phyloP scores from a whole-genome alignment of 2,329 filamentous ascomycete species.

The Parascedosporium putredinis region DNA sequence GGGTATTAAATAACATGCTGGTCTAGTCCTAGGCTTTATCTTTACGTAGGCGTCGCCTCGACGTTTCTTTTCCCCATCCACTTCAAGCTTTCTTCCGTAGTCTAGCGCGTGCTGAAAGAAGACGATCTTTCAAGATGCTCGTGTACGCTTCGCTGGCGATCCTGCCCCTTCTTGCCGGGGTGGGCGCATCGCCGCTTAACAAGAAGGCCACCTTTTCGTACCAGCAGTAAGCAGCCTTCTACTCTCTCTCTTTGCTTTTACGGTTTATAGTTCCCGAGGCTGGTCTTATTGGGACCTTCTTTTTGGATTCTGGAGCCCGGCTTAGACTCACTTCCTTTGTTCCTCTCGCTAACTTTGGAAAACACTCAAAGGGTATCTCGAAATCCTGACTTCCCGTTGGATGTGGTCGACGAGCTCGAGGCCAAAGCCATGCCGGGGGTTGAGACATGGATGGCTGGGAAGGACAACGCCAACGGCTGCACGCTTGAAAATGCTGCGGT shows the following conservation, averaged over 20 bases:
- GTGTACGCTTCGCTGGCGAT: neutral
- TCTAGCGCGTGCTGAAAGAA: too few species aligned
- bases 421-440: neutral
- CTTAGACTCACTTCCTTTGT: too few species aligned
- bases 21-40: too few species aligned
- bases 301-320: too few species aligned
- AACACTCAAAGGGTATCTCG: too few species aligned
- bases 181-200: neutral
- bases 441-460: neutral
- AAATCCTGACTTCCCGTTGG: neutral
- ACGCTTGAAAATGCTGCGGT: neutral
- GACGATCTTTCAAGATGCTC: neutral
- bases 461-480: neutral
- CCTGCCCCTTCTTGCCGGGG: neutral
- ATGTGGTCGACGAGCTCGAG: neutral
- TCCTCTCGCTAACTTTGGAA: too few species aligned
- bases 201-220: neutral
- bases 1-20: too few species aligned
- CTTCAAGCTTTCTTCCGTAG: too few species aligned
- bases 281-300: neutral
- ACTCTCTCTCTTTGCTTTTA: neutral
- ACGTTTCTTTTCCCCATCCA: too few species aligned
- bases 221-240: neutral
- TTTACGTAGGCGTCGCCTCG: too few species aligned
- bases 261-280: neutral